Base-by-base conservation (phyloP, 73 alveolate genomes). In the Paramecium sexaurelia region DNA sequence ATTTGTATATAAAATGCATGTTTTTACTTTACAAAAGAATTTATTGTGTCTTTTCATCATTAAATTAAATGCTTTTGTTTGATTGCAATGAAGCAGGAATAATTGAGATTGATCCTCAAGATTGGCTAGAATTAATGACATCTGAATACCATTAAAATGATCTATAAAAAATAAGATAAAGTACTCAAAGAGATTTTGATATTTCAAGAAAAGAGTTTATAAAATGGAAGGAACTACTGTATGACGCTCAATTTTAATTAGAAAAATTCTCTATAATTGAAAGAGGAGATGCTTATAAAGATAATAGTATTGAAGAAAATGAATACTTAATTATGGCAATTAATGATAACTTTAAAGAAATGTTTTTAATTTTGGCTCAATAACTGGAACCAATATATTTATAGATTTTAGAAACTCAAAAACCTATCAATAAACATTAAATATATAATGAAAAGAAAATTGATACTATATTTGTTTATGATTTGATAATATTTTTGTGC, bases 221-320 rank as follows among this genome's bases (percentile, higher is more conserved):
- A 2, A 88, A 88, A 88, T 68, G 94, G 55, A 88, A 88, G 43
- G 94, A 88, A 6, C 57, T 22, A 40, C 22, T 88, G 13, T 61
- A 88, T 24, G 86, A 88, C 26, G 94, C 94, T 7, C 45, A 61
- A 68, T 88, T 55, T 45, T 9, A 69, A 10, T 82, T 88, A 5
- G 57, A 55, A 45, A 51, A 37, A 24, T 88, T 88, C 35, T 20
- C 47, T 8, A 15, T 68, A 11, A 88, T 35, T 0, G 55, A 61
- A 13, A 88, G 94, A 88, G 94, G 94, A 4, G 75, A 41, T 69
- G 94, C 94, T 51, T 88, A 67, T 26, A 69, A 87, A 24, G 92
- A 85, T 51, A 66, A 36, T 1, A 26, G 33, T 11, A 68, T 88
- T 10, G 94, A 88, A 43, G 94, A 88, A 43, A 88, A 88, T 27